Evolutionary conservation across 225 moss, liverwort and hornwort species (phyloP), one percentile per base, ranked within the genome.

Genomic region (Anthoceros angustus): DNA sequence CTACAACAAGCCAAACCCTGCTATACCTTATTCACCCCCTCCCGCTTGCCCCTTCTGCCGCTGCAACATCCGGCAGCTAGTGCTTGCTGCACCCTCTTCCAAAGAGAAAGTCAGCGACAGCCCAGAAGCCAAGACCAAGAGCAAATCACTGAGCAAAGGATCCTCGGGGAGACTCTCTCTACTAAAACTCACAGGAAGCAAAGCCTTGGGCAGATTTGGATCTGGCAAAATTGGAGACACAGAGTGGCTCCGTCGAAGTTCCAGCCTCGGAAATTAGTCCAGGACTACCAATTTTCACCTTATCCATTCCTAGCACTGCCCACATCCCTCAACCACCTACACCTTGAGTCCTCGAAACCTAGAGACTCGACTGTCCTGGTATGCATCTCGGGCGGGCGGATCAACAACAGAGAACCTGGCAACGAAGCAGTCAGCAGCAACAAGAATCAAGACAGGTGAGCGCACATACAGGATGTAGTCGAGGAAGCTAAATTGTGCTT

Each of bases 1-100:
- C 62, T 80, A 84, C 76, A 80, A 66, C 67, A 84, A 84, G 64
- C 83, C 83, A 6, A 84, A 84, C 62, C 83, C 83, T 16, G 71
- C 80, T 4, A 70, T 76, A 16, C 80, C 72, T 3, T 73, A 72
- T 62, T 74, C 78, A 26, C 76, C 80, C 41, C 76, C 80, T 63
- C 83, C 83, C 4, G 69, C 76, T 0, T 84, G 83, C 41, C 83
- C 83, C 8, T 84, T 84, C 39, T 84, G 83, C 62, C 80, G 83
- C 3, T 78, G 74, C 64, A 78, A 74, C 62, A 84, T 84, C 40
- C 74, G 73, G 40, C 83, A 76, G 41, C 74, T 84, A 16, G 76
- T 84, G 39, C 71, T 80, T 23, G 83, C 83, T 16, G 55, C 68
- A 64, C 83, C 80, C 23, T 55, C 18, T 48, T 1, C 14, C 55